phyloP scores from a whole-genome alignment of 2,329 filamentous ascomycete genomes.

The Colletotrichum filicis region DNA sequence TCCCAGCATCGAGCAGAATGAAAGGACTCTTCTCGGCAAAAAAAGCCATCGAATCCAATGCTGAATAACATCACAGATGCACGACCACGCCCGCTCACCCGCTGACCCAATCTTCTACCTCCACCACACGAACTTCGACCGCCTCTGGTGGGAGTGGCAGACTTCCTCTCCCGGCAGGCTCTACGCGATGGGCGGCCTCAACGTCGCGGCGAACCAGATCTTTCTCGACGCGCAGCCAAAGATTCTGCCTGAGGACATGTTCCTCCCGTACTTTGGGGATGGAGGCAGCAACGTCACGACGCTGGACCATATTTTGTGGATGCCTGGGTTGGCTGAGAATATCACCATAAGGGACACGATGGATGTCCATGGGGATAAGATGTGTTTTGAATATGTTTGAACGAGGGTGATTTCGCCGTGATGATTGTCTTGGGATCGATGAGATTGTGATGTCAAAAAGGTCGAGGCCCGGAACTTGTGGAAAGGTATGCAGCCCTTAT shows the following conservation, averaged over 20 bases:
- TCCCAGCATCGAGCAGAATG: no score
- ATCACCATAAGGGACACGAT: no score
- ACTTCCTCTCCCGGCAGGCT: slow-evolving; percentile 15
- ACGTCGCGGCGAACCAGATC: neutral
- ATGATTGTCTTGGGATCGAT: neutral
- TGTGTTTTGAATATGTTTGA: neutral
- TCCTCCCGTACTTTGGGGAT: neutral
- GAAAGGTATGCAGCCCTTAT: neutral
- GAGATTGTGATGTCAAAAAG: neutral
- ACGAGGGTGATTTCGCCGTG: rapidly evolving
- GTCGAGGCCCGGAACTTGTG: no score
- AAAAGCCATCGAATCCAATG: neutral
- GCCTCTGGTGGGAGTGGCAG: slow-evolving; percentile 18
- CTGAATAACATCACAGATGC: neutral
- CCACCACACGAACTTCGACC: slow-evolving; percentile 5
- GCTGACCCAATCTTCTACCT: slow-evolving; percentile 17
- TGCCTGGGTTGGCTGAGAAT: neutral
- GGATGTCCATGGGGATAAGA: neutral
- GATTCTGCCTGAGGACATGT: neutral
- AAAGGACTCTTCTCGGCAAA: neutral
- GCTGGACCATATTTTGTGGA: neutral
- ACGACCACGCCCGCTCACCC: slow-evolving; percentile 1
- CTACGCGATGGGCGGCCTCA: slow-evolving; percentile 1
- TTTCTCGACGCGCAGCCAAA: no score
- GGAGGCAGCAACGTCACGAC: neutral